phyloP scores from a whole-genome alignment of 352 stramenopile genomes.

The Globisporangium spiculum region DNA sequence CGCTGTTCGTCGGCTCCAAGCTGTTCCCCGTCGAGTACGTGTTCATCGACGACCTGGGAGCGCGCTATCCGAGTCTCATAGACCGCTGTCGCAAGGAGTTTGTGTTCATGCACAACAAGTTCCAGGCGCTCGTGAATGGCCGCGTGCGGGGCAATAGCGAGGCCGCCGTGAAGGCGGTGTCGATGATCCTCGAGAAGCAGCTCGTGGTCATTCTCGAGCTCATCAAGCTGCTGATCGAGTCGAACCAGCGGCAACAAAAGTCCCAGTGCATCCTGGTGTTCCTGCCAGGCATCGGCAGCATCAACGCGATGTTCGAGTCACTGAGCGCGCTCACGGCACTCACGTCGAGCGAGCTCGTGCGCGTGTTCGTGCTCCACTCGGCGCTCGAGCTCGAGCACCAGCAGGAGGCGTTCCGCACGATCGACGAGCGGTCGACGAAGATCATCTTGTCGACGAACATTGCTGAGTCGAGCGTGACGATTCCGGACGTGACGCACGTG shows the following conservation, averaged over 20 bases:
- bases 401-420: conserved; percentile 58
- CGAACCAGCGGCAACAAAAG: conserved; percentile 27
- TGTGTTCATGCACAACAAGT: conserved; percentile 37
- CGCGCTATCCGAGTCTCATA: conserved; percentile 41
- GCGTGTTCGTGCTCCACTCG: conserved; percentile 68
- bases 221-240: conserved; percentile 50
- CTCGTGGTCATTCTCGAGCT: conserved; percentile 56
- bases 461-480: conserved; percentile 96
- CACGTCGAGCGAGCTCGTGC: conserved; percentile 25
- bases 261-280: conserved; percentile 94
- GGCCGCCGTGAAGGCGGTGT: conserved; percentile 45
- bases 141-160: conserved; percentile 41
- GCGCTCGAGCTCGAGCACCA: conserved; percentile 75
- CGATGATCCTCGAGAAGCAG: conserved; percentile 63
- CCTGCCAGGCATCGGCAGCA: conserved; percentile 92
- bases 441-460: conserved; percentile 97
- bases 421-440: conserved; percentile 64
- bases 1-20: conserved; percentile 82
- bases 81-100: conserved; percentile 41
- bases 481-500: conserved; percentile 91
- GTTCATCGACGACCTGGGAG: conserved; percentile 47
- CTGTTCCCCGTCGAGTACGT: conserved; percentile 69
- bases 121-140: conserved; percentile 27
- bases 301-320: conserved; percentile 84
- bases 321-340: conserved; percentile 38